These are phyloP conservation scores for Calonectria pseudoreteaudii DNA, from an alignment of 2,329 filamentous ascomycete genomes.

Conservation along the genomic window DNA sequence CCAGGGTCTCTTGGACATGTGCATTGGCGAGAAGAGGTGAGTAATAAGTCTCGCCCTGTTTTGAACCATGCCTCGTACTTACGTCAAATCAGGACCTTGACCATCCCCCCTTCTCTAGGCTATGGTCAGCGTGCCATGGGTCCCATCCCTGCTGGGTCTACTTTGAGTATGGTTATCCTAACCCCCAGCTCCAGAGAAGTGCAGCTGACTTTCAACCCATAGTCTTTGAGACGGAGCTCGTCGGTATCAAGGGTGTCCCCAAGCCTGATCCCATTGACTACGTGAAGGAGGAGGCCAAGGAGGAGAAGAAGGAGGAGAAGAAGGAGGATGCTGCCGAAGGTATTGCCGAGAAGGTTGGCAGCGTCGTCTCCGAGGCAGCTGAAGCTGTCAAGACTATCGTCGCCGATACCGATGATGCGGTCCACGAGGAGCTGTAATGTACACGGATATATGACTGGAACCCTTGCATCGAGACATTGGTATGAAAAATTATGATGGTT, in stretches of 20 bases:
- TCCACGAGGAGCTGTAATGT: constrained; percentile 70
- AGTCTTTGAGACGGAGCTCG: constrained; percentile 93
- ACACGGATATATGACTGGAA: constrained; percentile 15
- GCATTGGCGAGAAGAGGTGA: constrained; percentile 88
- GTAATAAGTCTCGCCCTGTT: constrained; percentile 30
- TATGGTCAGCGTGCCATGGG: constrained; percentile 84
- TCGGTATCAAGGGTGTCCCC: constrained; percentile 82
- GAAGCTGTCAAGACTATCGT: constrained; percentile 64
- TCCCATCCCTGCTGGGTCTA: constrained; percentile 85
- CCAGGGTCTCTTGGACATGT: constrained; percentile 90
- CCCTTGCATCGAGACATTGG: constrained; percentile 20
- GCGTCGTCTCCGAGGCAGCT: constrained; percentile 57
- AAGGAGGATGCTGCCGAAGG: constrained; percentile 21
- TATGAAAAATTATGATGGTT: constrained; percentile 10
- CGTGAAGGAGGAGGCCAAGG: constrained; percentile 35
- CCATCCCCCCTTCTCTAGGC: constrained; percentile 86
- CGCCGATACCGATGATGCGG: constrained; percentile 68
- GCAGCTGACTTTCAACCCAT: constrained; percentile 20
- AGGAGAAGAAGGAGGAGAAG: constrained; percentile 5
- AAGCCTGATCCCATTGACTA: constrained; percentile 52
- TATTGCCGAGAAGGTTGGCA: constrained; percentile 52
- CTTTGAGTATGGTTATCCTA: constrained; percentile 69
- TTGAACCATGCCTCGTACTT: constrained; percentile 17
- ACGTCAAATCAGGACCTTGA: constrained; percentile 71
- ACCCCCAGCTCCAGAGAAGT: constrained; percentile 31